Evolutionary conservation across 2,329 filamentous ascomycete species (phyloP).

Genomic region (Fusarium marasasianum): DNA sequence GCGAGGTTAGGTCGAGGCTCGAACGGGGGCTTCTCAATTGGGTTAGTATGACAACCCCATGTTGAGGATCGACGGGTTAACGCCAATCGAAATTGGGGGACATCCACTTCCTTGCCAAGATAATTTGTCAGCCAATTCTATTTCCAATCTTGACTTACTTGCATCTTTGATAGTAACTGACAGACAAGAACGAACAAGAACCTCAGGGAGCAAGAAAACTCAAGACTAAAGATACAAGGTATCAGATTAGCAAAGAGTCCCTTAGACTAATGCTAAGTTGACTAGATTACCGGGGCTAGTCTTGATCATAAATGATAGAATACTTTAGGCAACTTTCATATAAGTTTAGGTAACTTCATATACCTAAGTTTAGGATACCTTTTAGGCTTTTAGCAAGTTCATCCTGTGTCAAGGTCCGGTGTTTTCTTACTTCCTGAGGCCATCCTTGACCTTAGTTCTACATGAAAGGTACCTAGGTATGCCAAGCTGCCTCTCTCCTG

Average conservation of each 20-base stretch:
- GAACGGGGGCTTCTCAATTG: slow-evolving; percentile 16
- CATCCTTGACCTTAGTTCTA: too few species aligned
- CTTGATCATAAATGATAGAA: too few species aligned
- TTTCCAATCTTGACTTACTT: not conserved
- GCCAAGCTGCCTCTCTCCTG: too few species aligned
- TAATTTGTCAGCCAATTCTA: slow-evolving; percentile 21
- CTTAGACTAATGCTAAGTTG: not conserved
- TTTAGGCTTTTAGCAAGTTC: too few species aligned
- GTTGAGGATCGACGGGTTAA: slow-evolving; percentile 24
- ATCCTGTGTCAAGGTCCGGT: too few species aligned
- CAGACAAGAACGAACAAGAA: not conserved
- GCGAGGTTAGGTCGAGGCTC: not conserved
- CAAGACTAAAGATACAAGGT: too few species aligned
- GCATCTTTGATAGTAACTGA: not conserved
- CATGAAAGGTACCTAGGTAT: too few species aligned
- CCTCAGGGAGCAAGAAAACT: not conserved
- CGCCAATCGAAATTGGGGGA: slow-evolving; percentile 17
- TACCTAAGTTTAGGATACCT: too few species aligned
- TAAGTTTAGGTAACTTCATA: too few species aligned
- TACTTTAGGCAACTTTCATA: too few species aligned
- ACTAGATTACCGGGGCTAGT: not conserved
- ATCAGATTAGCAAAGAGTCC: too few species aligned
- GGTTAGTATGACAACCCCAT: slow-evolving; percentile 22
- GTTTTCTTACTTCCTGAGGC: too few species aligned
- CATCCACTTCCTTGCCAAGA: slow-evolving; percentile 5